phyloP scores from a whole-genome alignment of 2,329 filamentous ascomycete species.

The Penicillium sp. region DNA sequence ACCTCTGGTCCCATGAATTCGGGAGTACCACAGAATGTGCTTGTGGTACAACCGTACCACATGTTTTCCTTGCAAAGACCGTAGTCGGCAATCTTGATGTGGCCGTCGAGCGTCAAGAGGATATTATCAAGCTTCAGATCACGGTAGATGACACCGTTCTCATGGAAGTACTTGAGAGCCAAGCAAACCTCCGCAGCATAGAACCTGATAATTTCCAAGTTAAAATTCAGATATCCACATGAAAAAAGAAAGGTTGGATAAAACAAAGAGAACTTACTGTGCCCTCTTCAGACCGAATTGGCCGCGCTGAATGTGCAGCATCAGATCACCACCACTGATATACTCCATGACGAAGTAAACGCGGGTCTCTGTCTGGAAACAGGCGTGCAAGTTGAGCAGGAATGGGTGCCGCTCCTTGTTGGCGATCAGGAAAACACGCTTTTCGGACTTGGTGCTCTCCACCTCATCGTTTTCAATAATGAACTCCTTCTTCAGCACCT shows the following conservation, averaged over 20 bases:
- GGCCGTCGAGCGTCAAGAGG: conserved; percentile 85
- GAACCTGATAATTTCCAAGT: conserved; percentile 55
- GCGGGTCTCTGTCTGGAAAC: conserved; percentile 96
- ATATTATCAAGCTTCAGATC: conserved; percentile 83
- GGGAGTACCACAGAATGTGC: conserved; percentile 98
- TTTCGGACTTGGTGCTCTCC: conserved; percentile 94
- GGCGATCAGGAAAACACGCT: conserved; percentile 92
- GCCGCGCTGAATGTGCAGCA: conserved; percentile 96
- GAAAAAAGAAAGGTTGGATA: not conserved
- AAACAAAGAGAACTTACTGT: conserved; percentile 59
- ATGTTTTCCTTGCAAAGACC: conserved; percentile 99
- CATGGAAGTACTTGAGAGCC: conserved; percentile 97
- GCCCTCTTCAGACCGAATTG: conserved; percentile 94
- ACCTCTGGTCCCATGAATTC: conserved; percentile 99
- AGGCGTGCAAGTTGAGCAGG: conserved; percentile 88
- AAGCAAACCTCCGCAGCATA: conserved; percentile 97
- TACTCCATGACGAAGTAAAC: conserved; percentile 99
- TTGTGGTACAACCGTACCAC: conserved; percentile 97
- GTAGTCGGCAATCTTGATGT: conserved; percentile 98
- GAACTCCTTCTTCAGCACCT: conserved; percentile 99
- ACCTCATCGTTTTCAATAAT: conserved; percentile 99
- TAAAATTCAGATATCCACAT: not conserved
- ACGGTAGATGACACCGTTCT: conserved; percentile 96
- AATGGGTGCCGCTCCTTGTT: conserved; percentile 97
- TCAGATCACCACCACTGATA: conserved; percentile 94